Conservation (phyloP, 225 moss, liverwort and hornwort species). For the Straminergon stramineum region DNA sequence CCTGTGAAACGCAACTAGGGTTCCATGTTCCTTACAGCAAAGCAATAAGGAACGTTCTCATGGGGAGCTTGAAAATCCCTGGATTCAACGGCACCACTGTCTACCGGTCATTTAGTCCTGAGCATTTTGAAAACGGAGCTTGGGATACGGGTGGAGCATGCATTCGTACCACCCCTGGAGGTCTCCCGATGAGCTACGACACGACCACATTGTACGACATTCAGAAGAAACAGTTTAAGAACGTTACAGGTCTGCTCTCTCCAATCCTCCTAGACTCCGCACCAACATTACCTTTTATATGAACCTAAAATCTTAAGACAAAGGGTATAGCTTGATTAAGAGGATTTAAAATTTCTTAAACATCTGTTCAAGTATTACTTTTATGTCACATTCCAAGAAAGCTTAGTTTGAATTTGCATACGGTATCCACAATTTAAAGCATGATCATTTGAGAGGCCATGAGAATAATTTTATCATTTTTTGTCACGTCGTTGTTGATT, state of each 20-base stretch:
- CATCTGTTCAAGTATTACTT: neutral
- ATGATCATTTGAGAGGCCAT: neutral
- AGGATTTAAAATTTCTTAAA: neutral
- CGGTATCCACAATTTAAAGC: neutral
- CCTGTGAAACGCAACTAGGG: slow-evolving; percentile 24
- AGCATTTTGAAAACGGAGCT: slow-evolving; percentile 56
- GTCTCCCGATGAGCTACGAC: neutral
- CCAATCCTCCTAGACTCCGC: neutral
- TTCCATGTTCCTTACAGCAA: slow-evolving; percentile 28
- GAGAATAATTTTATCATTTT: too few species aligned
- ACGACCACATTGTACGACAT: slow-evolving; percentile 30
- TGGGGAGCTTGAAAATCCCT: slow-evolving; percentile 19
- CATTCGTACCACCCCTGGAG: slow-evolving; percentile 38
- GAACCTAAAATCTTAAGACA: neutral
- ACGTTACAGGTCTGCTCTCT: slow-evolving; percentile 15
- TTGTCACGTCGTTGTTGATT: neutral
- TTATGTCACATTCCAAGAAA: neutral
- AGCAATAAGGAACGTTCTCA: slow-evolving; percentile 28
- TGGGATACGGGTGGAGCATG: slow-evolving; percentile 54
- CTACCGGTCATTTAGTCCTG: slow-evolving; percentile 60
- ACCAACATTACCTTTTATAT: too few species aligned
- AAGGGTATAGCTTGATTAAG: neutral
- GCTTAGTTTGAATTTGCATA: too few species aligned
- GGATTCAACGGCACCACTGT: slow-evolving; percentile 56
- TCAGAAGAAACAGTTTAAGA: slow-evolving; percentile 35